These are phyloP conservation scores for Seminavis robusta DNA, from an alignment of 108 stramenopile species.

Conservation along the genomic window DNA sequence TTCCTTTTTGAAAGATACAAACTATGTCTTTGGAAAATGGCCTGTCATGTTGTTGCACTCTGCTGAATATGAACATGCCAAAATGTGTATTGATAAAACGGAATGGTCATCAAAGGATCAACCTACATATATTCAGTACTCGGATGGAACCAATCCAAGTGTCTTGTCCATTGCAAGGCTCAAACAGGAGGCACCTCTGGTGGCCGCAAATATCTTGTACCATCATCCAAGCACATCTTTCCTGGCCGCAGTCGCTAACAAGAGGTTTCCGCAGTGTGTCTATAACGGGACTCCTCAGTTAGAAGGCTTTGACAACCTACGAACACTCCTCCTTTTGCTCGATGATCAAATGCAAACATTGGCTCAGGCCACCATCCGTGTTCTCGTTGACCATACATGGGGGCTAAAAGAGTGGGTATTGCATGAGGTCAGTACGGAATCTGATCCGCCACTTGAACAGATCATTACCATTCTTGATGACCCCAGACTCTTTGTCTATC, in stretches of 20 bases:
- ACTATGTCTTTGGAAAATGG: conserved; percentile 74
- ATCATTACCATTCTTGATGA: conserved; percentile 84
- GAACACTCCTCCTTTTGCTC: conserved; percentile 50
- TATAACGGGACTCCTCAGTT: too few relatives aligned
- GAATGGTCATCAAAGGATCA: conserved; percentile 38
- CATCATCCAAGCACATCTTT: too few relatives aligned
- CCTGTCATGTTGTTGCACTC: conserved; percentile 32
- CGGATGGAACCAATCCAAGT: conserved; percentile 85
- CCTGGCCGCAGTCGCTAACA: not conserved
- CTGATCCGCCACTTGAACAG: not conserved
- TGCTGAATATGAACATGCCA: conserved; percentile 7
- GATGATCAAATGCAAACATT: conserved; percentile 49
- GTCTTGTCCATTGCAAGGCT: conserved; percentile 46
- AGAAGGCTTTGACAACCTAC: conserved; percentile 49
- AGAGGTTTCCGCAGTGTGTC: conserved; percentile 51
- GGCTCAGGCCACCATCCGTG: conserved; percentile 53
- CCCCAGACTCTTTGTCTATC: conserved; percentile 70
- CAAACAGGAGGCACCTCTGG: too few relatives aligned
- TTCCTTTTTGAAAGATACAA: conserved; percentile 48
- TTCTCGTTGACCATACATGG: conserved; percentile 62
- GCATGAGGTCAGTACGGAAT: conserved; percentile 15
- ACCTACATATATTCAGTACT: conserved; percentile 21
- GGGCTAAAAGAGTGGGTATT: conserved; percentile 39
- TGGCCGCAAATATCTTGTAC: too few relatives aligned
- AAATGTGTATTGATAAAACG: conserved; percentile 70